Percentiles rank a stretch among this genome's conserved stretches.
phyloP scores from a whole-genome alignment of 1,139 yeast species.

The Protomyces inundatus region DNA sequence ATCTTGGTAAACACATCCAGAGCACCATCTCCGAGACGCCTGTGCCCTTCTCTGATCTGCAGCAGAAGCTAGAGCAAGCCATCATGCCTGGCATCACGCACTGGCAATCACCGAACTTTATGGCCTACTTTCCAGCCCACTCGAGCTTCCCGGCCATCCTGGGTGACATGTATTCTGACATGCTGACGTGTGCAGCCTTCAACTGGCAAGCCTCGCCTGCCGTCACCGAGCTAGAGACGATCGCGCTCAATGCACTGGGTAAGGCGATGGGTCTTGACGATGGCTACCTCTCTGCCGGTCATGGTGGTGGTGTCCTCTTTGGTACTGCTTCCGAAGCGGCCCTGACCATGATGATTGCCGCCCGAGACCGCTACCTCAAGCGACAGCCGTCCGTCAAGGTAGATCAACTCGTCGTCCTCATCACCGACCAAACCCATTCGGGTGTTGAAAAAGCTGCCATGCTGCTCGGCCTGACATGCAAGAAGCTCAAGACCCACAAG shows the following conservation, averaged over 20 bases:
- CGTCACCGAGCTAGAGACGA: slow-evolving; percentile 34
- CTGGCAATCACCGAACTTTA: slow-evolving; percentile 34
- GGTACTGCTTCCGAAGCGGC: slow-evolving; percentile 34
- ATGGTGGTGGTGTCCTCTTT: slow-evolving; percentile 34
- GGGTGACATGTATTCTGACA: slow-evolving; percentile 33
- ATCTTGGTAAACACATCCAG: slow-evolving; percentile 29
- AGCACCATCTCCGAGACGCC: slow-evolving; percentile 30
- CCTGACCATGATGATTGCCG: slow-evolving; percentile 33
- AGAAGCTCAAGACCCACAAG: slow-evolving; percentile 29
- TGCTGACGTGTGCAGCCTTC: slow-evolving; percentile 34
- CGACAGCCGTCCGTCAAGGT: slow-evolving; percentile 25
- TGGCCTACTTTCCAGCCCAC: slow-evolving; percentile 34
- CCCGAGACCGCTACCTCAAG: slow-evolving; percentile 32
- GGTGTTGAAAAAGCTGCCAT: slow-evolving; percentile 34
- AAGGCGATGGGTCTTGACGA: slow-evolving; percentile 31
- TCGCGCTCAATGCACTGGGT: slow-evolving; percentile 34
- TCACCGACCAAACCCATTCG: slow-evolving; percentile 33
- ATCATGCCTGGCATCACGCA: slow-evolving; percentile 34
- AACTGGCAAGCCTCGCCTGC: slow-evolving; percentile 34
- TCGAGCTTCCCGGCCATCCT: slow-evolving; percentile 32
- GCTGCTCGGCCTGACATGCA: slow-evolving; percentile 32
- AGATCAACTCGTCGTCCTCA: slow-evolving; percentile 32
- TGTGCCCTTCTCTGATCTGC: slow-evolving; percentile 31
- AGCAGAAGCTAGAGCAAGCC: slow-evolving; percentile 30
- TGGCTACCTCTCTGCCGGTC: slow-evolving; percentile 30